Evolutionary conservation across 306 rosid species (phyloP).

Genomic region (Castanea crenata): DNA sequence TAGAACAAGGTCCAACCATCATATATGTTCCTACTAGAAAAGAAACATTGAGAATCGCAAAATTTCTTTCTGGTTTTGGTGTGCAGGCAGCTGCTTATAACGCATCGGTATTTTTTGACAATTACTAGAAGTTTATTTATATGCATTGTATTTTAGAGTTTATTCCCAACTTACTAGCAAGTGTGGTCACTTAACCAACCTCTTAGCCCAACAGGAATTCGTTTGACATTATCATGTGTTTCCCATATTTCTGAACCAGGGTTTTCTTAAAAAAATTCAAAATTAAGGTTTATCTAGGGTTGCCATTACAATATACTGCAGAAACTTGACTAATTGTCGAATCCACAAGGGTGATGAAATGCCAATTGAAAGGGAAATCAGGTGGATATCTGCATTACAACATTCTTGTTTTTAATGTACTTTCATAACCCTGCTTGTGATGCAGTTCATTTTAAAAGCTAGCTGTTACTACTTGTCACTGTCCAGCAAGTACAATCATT

Average conservation of each 20-base stretch:
- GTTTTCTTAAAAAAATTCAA: neutral
- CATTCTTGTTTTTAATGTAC: neutral
- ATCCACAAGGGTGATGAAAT: too few relatives aligned
- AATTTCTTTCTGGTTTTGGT: conserved; percentile 64
- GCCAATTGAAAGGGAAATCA: neutral
- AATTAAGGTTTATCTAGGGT: neutral
- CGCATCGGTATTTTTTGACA: conserved; percentile 61
- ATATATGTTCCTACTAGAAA: conserved; percentile 89
- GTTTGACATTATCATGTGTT: neutral
- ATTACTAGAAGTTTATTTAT: neutral
- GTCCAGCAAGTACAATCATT: too few relatives aligned
- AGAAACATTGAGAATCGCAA: conserved; percentile 61
- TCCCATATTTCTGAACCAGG: neutral
- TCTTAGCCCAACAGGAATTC: neutral
- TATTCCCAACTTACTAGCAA: neutral
- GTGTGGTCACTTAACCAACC: neutral
- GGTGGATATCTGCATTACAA: neutral
- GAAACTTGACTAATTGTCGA: too few relatives aligned
- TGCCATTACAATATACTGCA: neutral
- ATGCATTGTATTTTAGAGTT: neutral
- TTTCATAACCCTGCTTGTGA: neutral
- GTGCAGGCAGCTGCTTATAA: conserved; percentile 95
- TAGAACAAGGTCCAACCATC: conserved; percentile 70
- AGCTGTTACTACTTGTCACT: too few relatives aligned
- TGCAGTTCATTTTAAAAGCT: too few relatives aligned